phyloP scores from a whole-genome alignment of 2,329 filamentous ascomycete species.

The Endothia cerciana region DNA sequence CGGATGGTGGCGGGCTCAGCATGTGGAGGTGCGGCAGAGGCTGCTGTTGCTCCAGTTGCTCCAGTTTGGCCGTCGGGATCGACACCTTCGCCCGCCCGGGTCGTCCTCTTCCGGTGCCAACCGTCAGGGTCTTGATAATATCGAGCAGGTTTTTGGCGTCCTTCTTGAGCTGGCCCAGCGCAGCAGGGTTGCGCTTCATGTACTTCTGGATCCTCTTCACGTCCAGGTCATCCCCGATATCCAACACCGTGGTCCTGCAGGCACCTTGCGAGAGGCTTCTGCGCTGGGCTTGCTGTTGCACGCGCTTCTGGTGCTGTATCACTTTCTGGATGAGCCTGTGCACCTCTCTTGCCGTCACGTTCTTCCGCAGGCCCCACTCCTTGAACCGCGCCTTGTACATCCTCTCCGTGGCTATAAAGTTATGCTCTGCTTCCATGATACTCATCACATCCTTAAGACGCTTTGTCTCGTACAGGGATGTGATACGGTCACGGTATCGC shows the following conservation, averaged over 20 bases:
- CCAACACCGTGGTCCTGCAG: constrained; percentile 7
- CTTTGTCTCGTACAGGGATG: constrained; percentile 35
- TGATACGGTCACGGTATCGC: constrained; percentile 34
- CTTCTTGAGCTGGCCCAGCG: constrained; percentile 10
- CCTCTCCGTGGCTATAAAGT: constrained; percentile 37
- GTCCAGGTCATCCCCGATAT: constrained; percentile 5
- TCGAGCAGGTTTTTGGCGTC: constrained; percentile 20
- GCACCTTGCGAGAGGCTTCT: too few relatives aligned
- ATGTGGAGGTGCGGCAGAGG: not conserved
- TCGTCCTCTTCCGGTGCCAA: constrained; percentile 17
- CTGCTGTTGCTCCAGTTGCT: constrained; percentile 1
- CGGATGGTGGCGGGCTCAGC: not conserved
- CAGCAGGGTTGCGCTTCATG: constrained; percentile 25
- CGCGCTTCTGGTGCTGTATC: constrained; percentile 29
- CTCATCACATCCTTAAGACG: constrained; percentile 36
- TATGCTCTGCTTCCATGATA: constrained; percentile 34
- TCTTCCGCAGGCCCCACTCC: constrained; percentile 40
- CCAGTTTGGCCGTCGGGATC: constrained; percentile 12
- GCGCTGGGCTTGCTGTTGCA: not conserved
- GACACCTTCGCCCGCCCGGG: constrained; percentile 13
- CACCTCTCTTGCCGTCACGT: constrained; percentile 38
- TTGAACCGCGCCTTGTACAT: constrained; percentile 42
- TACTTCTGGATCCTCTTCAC: constrained; percentile 27
- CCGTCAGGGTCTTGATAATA: constrained; percentile 20
- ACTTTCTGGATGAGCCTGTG: constrained; percentile 34